Conservation (phyloP, 1,284 basidiomycete genomes). For the Austroboletus rostrupii region DNA sequence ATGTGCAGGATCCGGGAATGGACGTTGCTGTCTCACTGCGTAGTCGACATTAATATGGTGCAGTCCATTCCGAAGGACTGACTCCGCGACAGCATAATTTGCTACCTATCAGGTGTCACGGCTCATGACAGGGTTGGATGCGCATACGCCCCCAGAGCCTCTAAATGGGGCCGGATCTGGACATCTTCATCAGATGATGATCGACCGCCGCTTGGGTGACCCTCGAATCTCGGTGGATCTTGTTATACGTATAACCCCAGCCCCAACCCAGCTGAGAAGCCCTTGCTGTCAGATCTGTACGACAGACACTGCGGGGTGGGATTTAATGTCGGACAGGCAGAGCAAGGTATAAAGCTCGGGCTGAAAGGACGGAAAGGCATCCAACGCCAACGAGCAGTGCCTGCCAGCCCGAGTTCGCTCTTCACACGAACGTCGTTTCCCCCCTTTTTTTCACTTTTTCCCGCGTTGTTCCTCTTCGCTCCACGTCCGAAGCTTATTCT, state of each 20-base stretch:
- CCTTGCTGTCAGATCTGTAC: constrained; percentile 18
- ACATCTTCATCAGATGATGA: constrained; percentile 23
- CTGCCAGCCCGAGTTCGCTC: constrained; percentile 8
- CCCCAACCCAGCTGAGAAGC: constrained; percentile 10
- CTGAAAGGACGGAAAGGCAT: background rate
- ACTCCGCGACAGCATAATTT: constrained; percentile 24
- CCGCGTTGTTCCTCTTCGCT: background rate
- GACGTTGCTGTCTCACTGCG: constrained; percentile 7
- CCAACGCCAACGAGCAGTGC: constrained; percentile 7
- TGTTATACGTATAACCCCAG: constrained; percentile 7
- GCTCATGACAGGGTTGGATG: constrained; percentile 16
- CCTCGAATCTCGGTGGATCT: constrained; percentile 8
- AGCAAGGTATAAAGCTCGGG: constrained; percentile 22
- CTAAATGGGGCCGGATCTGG: constrained; percentile 20
- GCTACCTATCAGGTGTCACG: constrained; percentile 15
- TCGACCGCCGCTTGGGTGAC: constrained; percentile 13
- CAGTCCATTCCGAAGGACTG: constrained; percentile 4
- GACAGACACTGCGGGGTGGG: constrained; percentile 16
- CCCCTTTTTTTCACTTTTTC: background rate
- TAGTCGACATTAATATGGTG: constrained; percentile 9
- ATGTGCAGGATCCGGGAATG: constrained; percentile 11
- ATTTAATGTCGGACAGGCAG: constrained; percentile 18
- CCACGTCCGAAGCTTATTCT: constrained; percentile 1
- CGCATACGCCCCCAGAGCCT: constrained; percentile 15
- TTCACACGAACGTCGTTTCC: background rate